These are phyloP conservation scores for Escovopsis sp. DNA, from an alignment of 2,329 filamentous ascomycete species.

Conservation along the genomic window DNA sequence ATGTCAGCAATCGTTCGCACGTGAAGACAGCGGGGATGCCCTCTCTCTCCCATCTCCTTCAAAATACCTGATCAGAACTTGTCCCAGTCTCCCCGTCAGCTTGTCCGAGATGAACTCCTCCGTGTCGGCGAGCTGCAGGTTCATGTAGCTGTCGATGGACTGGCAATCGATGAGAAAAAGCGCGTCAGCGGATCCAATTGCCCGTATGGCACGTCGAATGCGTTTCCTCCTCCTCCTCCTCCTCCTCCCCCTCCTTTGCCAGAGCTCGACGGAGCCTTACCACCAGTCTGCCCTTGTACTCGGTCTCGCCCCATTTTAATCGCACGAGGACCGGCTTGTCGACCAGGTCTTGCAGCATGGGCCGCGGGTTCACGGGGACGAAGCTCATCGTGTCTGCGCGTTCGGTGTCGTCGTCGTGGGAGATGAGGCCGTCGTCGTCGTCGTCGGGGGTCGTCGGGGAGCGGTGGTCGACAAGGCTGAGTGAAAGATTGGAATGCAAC, in stretches of 20 bases:
- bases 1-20: too few species aligned
- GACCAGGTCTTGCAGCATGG: constrained; percentile 87
- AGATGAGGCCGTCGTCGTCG: too few species aligned
- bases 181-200: too few species aligned
- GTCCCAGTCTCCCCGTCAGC: constrained; percentile 69
- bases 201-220: too few species aligned
- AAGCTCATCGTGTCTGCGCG: constrained; percentile 33
- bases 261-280: constrained; percentile 3
- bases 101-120: constrained; percentile 88
- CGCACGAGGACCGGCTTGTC: constrained; percentile 83
- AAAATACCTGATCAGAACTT: constrained; percentile 73
- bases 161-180: not conserved
- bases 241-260: not conserved
- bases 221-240: not conserved
- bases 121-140: constrained; percentile 80
- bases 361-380: constrained; percentile 90
- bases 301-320: constrained; percentile 94
- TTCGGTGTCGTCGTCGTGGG: not conserved
- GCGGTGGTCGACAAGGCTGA: constrained; percentile 4
- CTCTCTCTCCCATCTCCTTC: too few species aligned
- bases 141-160: constrained; percentile 97
- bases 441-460: not conserved
- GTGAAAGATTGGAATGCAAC: too few species aligned
- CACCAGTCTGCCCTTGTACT: constrained; percentile 88
- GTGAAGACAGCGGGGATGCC: too few species aligned